These are phyloP conservation scores for Dalbergia cultrata DNA, from an alignment of 306 rosid species.

Conservation along the genomic window DNA sequence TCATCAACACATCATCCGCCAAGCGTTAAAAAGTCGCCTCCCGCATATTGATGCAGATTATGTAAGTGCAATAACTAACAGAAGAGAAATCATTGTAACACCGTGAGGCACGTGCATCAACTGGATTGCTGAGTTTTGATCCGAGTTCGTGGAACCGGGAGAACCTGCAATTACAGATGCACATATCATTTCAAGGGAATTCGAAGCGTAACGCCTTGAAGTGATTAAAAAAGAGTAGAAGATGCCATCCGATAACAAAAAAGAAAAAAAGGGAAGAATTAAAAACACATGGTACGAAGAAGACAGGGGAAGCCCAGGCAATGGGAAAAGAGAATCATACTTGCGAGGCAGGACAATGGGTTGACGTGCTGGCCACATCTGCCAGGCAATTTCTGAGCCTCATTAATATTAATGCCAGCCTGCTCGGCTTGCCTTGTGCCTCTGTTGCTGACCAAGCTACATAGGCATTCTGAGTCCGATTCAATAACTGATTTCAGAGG, in stretches of 20 bases:
- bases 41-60: background rate
- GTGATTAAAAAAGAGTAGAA: too few relatives aligned
- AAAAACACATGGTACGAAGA: too few relatives aligned
- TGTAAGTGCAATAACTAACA: slow-evolving; percentile 11
- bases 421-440: slow-evolving; percentile 60
- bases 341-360: slow-evolving; percentile 60
- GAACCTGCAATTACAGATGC: slow-evolving; percentile 43
- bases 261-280: too few relatives aligned
- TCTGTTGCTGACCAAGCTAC: slow-evolving; percentile 61
- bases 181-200: background rate
- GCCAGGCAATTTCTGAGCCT: slow-evolving; percentile 62
- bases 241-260: background rate
- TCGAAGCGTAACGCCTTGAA: background rate
- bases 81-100: slow-evolving; percentile 1
- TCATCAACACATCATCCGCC: background rate
- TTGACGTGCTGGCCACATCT: slow-evolving; percentile 67
- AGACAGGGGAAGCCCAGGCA: too few relatives aligned
- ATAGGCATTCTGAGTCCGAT: slow-evolving; percentile 60
- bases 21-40: background rate
- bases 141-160: slow-evolving; percentile 39
- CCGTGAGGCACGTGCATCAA: slow-evolving; percentile 11
- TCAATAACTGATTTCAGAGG: slow-evolving; percentile 65
- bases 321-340: slow-evolving; percentile 33
- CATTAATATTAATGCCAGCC: slow-evolving; percentile 63
- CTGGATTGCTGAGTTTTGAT: slow-evolving; percentile 42